These are phyloP conservation scores for Hemisphaericaspora xylofermentans DNA, from an alignment of 1,139 yeast genomes.

Conservation along the genomic window DNA sequence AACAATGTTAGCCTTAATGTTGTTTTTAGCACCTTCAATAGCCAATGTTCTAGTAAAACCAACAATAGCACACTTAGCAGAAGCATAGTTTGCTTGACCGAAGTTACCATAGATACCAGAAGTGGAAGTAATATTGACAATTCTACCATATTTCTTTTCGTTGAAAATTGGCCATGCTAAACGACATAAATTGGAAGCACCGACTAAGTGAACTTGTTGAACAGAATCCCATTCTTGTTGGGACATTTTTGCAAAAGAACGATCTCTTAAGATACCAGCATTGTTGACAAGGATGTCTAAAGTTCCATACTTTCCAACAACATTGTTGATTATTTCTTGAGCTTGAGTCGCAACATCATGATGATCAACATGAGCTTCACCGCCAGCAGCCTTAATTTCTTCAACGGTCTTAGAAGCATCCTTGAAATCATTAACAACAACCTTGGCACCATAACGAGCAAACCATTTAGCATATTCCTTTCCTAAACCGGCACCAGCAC, in stretches of 20 bases:
- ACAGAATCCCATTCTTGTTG: slow-evolving; percentile 84
- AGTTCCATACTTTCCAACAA: slow-evolving; percentile 73
- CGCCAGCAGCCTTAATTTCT: slow-evolving; percentile 77
- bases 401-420: slow-evolving; percentile 73
- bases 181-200: slow-evolving; percentile 79
- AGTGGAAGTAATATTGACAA: slow-evolving; percentile 88
- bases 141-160: slow-evolving; percentile 76
- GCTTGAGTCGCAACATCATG: slow-evolving; percentile 84
- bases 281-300: slow-evolving; percentile 87
- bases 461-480: slow-evolving; percentile 82
- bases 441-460: slow-evolving; percentile 92
- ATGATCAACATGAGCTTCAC: slow-evolving; percentile 77
- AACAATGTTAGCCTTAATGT: slow-evolving; percentile 76
- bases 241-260: slow-evolving; percentile 81
- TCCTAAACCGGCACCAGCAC: slow-evolving; percentile 96
- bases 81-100: slow-evolving; percentile 94
- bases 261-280: slow-evolving; percentile 93
- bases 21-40: slow-evolving; percentile 79
- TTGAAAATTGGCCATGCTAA: slow-evolving; percentile 91
- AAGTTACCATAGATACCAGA: slow-evolving; percentile 97
- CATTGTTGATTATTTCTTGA: slow-evolving; percentile 74
- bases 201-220: slow-evolving; percentile 76
- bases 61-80: slow-evolving; percentile 87
- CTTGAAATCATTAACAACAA: slow-evolving; percentile 88
- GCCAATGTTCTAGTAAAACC: slow-evolving; percentile 87